phyloP scores from a whole-genome alignment of 164 flowering plant species.

The Macadamia tetraphylla region DNA sequence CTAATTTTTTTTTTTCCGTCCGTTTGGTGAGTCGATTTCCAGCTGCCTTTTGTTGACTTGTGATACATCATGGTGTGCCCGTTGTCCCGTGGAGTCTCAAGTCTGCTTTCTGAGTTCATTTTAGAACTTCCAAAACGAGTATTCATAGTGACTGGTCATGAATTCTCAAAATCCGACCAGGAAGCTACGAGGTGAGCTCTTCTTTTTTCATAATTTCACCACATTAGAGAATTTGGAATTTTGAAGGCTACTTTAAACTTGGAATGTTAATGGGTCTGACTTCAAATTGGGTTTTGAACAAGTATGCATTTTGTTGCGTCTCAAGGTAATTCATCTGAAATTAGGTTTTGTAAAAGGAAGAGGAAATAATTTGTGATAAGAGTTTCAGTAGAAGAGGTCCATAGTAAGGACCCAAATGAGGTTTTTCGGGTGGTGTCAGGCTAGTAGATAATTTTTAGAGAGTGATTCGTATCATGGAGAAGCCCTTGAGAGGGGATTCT shows the following conservation, averaged over 20 bases:
- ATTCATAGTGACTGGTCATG: background rate
- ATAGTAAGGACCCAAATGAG: too few species aligned
- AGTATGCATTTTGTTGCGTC: background rate
- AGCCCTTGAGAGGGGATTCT: background rate
- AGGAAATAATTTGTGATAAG: too few species aligned
- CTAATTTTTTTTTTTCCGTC: background rate
- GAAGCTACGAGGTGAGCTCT: conserved; percentile 6
- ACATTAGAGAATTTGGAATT: background rate
- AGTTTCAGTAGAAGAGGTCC: too few species aligned
- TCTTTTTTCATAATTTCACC: background rate
- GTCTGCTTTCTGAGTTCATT: background rate
- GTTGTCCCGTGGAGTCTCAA: background rate
- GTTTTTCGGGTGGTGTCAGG: too few species aligned
- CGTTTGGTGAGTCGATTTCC: background rate
- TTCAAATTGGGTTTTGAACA: background rate
- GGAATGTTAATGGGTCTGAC: background rate
- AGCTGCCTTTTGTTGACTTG: conserved; percentile 1
- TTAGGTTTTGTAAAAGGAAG: too few species aligned
- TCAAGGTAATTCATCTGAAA: too few species aligned
- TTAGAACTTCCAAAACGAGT: background rate
- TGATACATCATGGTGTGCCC: background rate
- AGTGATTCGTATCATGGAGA: too few species aligned
- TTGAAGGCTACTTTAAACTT: background rate
- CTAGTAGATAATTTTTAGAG: too few species aligned
- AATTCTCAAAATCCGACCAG: background rate